Evolutionary conservation across 768 basidiomycete genomes (phyloP), one percentile per base, ranked within the genome.

Genomic region (Lyophyllum decastes): DNA sequence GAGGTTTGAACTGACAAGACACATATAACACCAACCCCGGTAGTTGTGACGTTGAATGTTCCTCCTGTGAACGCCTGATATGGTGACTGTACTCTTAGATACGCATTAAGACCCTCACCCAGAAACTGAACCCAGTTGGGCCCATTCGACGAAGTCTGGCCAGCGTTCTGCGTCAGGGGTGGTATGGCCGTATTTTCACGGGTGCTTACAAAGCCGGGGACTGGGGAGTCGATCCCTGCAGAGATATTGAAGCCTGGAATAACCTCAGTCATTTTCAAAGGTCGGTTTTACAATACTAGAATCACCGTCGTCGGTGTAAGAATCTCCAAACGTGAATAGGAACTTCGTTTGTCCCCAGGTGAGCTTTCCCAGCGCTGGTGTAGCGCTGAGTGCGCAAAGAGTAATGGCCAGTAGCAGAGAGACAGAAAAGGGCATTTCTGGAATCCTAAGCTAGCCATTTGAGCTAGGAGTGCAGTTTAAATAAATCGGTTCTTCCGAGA

Each of bases 301-400:
- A 63, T 47, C 50, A 75, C 76, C 73, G 53, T 81, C 78, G 4
- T 82, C 72, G 0, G 83, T 83, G 67, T 87, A 87, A 0, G 84
- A 87, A 62, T 87, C 86, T 10, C 86, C 86, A 61, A 87, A 87
- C 1, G 80, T 75, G 60, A 88, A 82, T 50, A 87, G 62, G 64
- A 78, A 85, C 60, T 84, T 69, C 4, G 81, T 86, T 14, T 74
- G 72, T 12, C 73, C 75, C 85, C 85, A 86, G 7, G 80, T 76
- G 2, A 82, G 70, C 51, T 68, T 68, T 5, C 72, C 68, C 21
- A 64, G 58, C 19, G 61, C 52, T 21, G 61, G 55, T 12, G 14
- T 21, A 24, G 33, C 48, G 40, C 34, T 43, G 9, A 62, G 47
- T 8, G 26, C 27, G 22, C 43, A 50, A 19, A 60, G 16, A 17